Evolutionary conservation across 768 basidiomycete species (phyloP), one percentile per base, ranked within the genome.

Genomic region (Suillus sp.): DNA sequence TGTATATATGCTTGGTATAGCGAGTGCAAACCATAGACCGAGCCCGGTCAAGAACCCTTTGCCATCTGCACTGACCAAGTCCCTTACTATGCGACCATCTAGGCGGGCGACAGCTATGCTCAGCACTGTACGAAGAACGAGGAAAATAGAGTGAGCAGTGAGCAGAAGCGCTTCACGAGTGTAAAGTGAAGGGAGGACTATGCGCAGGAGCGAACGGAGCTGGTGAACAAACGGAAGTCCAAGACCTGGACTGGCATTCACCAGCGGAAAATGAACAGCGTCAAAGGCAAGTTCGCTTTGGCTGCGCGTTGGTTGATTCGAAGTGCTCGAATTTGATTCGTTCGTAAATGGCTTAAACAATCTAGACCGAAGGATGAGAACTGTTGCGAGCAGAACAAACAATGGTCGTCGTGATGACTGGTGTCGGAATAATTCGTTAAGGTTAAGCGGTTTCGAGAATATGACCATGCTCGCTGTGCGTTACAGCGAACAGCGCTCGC

Each of bases 1-100:
- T 0, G 96, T 99, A 72, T 95, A 95, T 25, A 94, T 95, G 71
- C 92, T 94, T 0, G 96, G 96, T 30, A 99, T 82, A 2, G 95
- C 94, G 11, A 99, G 81, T 11, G 87, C 78, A 71, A 96, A 97
- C 96, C 96, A 99, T 61, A 93, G 79, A 0, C 80, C 90, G 1
- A 99, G 77, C 1, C 95, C 96, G 60, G 79, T 84, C 20, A 93
- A 67, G 72, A 98, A 98, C 0, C 93, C 95, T 58, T 82, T 82
- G 0, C 87, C 91, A 70, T 99, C 87, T 0, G 94, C 95, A 53
- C 87, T 92, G 48, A 94, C 95, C 64, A 99, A 78, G 74, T 95
- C 91, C 58, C 92, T 78, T 3, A 96, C 96, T 67, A 99, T 91
- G 60, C 87, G 79, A 14, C 96, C 96, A 70, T 99, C 96, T 2